Base-by-base conservation (phyloP, 306 rosid genomes). In the Casuarina cunninghamiana region DNA sequence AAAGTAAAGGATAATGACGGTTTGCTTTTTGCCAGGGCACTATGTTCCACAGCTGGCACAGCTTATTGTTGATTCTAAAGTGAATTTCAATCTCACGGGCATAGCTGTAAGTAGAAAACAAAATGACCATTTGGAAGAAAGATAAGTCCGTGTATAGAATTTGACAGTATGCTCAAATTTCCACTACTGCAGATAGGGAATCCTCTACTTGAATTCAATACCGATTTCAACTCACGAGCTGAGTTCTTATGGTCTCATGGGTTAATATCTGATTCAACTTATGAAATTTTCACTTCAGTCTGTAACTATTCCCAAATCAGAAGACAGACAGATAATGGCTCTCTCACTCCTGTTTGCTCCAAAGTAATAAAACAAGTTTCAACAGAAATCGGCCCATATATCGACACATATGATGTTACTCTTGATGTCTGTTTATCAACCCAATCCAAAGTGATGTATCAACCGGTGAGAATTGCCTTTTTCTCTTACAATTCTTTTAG, bases 41-140 rank as follows among this genome's bases (percentile, higher is more conserved):
- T 92, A 90, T 71, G 93, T 84, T 7, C 97, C 97, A 2, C 93
- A 92, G 65, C 92, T 92, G 42, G 97, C 97, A 49, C 84, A 69
- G 54, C 96, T 90, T 71, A 78, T 92, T 61, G 32, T 90, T 35
- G 73, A 86, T 69, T 87, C 83, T 32, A 84, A 84, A 42, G 58
- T 71, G 0, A 78, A 78, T 32, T 55, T 92, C 83, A 87, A 88
- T 77, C 87, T 92, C 72, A 92, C 86, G 70, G 96, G 93, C 43
- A 84, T 92, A 81, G 97, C 93, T 2, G 96, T 92, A 77, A 88
- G 91, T 77, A 46, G 26, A 3, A 57, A 1, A 9, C 4, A 57
- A 57, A 55, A 6, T 2, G 7, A 26, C 63, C 50, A 46, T 9
- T 46, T 3, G 10, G 50, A 46, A 46, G 50, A 46, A 46, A 7